Conservation (phyloP, 139 green algal species). For the Spirogloea muscicola region DNA sequence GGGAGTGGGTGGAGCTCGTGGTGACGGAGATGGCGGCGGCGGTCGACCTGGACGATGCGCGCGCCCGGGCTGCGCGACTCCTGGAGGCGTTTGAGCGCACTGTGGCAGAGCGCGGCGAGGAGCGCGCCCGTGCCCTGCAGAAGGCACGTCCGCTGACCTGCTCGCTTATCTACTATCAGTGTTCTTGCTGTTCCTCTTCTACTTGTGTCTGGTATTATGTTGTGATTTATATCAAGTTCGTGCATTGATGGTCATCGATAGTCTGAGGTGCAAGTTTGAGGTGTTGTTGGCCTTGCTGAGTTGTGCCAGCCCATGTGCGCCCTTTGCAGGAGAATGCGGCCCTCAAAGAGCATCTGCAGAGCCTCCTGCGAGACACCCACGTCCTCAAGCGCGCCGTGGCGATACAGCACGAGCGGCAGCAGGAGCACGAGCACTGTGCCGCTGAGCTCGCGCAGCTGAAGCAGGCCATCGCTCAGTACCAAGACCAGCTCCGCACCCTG, state of each 20-base stretch:
- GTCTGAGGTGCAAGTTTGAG: too few species aligned
- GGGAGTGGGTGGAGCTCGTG: slow-evolving; percentile 44
- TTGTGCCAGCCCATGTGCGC: too few species aligned
- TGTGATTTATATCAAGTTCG: too few species aligned
- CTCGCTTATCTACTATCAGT: too few species aligned
- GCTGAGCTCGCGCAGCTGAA: slow-evolving; percentile 14
- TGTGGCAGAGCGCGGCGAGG: too few species aligned
- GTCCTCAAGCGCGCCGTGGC: slow-evolving; percentile 49
- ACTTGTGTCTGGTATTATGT: too few species aligned
- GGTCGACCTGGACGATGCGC: slow-evolving; percentile 37
- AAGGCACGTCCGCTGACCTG: too few species aligned
- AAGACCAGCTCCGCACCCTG: slow-evolving; percentile 39
- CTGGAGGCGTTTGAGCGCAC: slow-evolving; percentile 43
- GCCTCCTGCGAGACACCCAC: slow-evolving; percentile 36
- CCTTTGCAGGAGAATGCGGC: slow-evolving; percentile 26
- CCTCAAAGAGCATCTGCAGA: slow-evolving; percentile 24
- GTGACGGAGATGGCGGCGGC: slow-evolving; percentile 44
- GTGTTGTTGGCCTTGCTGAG: too few species aligned
- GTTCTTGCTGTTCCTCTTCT: too few species aligned
- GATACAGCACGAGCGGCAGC: slow-evolving; percentile 44
- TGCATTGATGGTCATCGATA: too few species aligned
- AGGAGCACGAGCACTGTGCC: slow-evolving; percentile 23
- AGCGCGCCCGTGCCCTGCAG: too few species aligned
- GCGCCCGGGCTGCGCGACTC: slow-evolving; percentile 15
- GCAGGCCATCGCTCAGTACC: slow-evolving; percentile 32